phyloP scores from a whole-genome alignment of 2,329 filamentous ascomycete species.

The Amphichorda felina region DNA sequence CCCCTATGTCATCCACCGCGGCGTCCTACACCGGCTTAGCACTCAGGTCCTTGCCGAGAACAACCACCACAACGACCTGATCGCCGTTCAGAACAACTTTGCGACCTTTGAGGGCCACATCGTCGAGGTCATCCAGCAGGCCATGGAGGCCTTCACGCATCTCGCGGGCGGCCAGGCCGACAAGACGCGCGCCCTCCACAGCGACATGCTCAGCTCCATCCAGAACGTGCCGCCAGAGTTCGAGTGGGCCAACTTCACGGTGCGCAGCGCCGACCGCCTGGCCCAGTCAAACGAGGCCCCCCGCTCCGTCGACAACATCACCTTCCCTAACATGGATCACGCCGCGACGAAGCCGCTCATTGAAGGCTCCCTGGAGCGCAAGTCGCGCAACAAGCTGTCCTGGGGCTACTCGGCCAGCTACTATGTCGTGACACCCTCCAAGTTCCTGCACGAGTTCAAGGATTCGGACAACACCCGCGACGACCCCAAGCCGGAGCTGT shows the following conservation, averaged over 20 bases:
- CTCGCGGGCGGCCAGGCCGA: slow-evolving; percentile 72
- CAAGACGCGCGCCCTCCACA: slow-evolving; percentile 68
- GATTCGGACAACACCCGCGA: slow-evolving; percentile 63
- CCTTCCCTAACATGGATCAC: slow-evolving; percentile 86
- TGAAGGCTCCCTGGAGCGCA: slow-evolving; percentile 81
- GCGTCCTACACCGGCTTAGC: slow-evolving; percentile 71
- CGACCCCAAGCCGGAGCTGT: slow-evolving; percentile 75
- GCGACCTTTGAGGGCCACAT: slow-evolving; percentile 78
- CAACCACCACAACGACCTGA: slow-evolving; percentile 83
- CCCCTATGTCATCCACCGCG: slow-evolving; percentile 77
- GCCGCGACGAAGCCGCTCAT: slow-evolving; percentile 68
- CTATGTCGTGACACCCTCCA: slow-evolving; percentile 81
- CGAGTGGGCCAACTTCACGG: slow-evolving; percentile 80
- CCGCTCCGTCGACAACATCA: slow-evolving; percentile 60
- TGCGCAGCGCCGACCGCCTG: slow-evolving; percentile 58
- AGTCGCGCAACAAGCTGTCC: slow-evolving; percentile 72
- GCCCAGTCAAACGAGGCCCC: slow-evolving; percentile 67
- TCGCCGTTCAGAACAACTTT: slow-evolving; percentile 87
- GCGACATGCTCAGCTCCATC: slow-evolving; percentile 66
- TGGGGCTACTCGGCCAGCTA: slow-evolving; percentile 70
- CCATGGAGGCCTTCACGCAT: slow-evolving; percentile 72
- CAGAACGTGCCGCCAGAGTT: slow-evolving; percentile 75
- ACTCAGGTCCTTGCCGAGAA: slow-evolving; percentile 94
- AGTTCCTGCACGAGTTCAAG: slow-evolving; percentile 93
- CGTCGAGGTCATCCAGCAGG: slow-evolving; percentile 69